phyloP scores from a whole-genome alignment of 192 early-diverging fungal species.

The Coemansia reversa region DNA sequence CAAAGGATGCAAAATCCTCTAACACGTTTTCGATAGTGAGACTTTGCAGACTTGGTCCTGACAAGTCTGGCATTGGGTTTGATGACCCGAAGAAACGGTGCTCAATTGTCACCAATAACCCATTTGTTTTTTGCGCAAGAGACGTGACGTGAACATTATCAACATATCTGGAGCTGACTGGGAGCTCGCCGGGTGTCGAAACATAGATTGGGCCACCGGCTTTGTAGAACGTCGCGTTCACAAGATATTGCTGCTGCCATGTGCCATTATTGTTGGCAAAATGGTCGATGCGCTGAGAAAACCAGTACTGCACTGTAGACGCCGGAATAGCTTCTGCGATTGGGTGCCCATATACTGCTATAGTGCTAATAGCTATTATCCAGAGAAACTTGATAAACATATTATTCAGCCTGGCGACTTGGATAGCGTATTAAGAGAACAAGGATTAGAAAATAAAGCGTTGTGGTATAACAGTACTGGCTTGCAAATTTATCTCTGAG shows the following conservation, averaged over 20 bases:
- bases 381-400: too few species aligned
- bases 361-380: too few species aligned
- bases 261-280: conserved; percentile 19
- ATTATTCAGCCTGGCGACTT: too few species aligned
- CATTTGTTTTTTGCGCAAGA: conserved; percentile 56
- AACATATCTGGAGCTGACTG: conserved; percentile 16
- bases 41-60: conserved; percentile 27
- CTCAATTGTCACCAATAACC: conserved; percentile 57
- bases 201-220: conserved; percentile 41
- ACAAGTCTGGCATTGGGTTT: conserved; percentile 48
- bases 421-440: too few species aligned
- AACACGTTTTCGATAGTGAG: conserved; percentile 38
- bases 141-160: conserved; percentile 20
- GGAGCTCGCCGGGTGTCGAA: conserved; percentile 32
- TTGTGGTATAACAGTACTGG: too few species aligned
- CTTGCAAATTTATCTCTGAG: too few species aligned
- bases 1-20: conserved; percentile 35
- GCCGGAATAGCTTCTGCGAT: background rate
- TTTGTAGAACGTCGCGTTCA: conserved; percentile 41
- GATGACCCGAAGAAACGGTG: conserved; percentile 63
- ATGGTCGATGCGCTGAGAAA: conserved; percentile 43
- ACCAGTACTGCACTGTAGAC: conserved; percentile 24
- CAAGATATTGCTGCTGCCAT: conserved; percentile 44
- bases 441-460: too few species aligned
- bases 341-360: background rate